These are phyloP conservation scores for Bassia scoparia DNA, from an alignment of 148 eudicot genomes.

Conservation along the genomic window DNA sequence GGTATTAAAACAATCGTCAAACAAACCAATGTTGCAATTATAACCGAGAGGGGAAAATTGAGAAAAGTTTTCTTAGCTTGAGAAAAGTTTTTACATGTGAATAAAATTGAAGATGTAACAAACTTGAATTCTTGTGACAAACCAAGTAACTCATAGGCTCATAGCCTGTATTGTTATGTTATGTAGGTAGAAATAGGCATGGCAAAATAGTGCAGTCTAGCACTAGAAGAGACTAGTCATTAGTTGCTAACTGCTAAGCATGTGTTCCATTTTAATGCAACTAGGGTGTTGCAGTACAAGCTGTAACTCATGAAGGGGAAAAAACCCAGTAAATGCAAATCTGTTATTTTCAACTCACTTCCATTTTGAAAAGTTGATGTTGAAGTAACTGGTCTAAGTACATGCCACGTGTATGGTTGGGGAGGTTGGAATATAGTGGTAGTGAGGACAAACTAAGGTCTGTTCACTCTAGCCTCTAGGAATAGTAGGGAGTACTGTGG, in stretches of 20 bases:
- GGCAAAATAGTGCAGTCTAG: neutral
- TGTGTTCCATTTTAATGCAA: constrained; percentile 18
- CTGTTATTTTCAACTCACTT: constrained; percentile 25
- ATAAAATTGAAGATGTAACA: no score
- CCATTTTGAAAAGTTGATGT: constrained; percentile 26
- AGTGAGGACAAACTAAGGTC: neutral
- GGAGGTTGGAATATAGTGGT: constrained; percentile 11
- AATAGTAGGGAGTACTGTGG: constrained; percentile 2
- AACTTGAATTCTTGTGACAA: no score
- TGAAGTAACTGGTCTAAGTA: constrained; percentile 20
- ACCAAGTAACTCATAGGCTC: no score
- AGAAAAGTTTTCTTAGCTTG: no score
- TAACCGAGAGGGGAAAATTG: no score
- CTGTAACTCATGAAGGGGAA: constrained; percentile 5
- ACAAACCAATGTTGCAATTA: no score
- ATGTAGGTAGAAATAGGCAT: constrained; percentile 6
- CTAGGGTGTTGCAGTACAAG: constrained; percentile 11
- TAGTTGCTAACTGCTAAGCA: constrained; percentile 10
- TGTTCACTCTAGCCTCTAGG: neutral
- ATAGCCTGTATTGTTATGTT: neutral
- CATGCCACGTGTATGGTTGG: constrained; percentile 31
- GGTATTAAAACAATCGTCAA: no score
- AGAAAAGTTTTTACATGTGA: no score
- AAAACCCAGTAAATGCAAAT: constrained; percentile 28
- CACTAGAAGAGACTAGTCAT: constrained; percentile 19